phyloP scores from a whole-genome alignment of 192 early-diverging fungal genomes.

The Powellomyces hirtus region DNA sequence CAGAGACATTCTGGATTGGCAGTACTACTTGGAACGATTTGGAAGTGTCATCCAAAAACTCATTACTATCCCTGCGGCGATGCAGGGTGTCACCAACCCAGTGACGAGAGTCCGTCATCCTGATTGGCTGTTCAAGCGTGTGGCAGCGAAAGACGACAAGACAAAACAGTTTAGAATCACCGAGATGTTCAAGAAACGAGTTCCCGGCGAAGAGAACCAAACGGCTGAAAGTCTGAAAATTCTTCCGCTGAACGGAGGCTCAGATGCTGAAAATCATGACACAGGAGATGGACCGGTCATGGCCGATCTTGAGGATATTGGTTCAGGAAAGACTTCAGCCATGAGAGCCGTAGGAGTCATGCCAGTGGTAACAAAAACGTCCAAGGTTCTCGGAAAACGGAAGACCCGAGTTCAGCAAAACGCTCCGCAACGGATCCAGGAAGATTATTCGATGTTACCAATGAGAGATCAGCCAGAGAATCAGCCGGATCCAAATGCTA shows the following conservation, averaged over 20 bases:
- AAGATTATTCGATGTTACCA: conserved; percentile 3
- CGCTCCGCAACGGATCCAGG: neutral
- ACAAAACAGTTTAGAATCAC: conserved; percentile 83
- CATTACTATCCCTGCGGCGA: conserved; percentile 97
- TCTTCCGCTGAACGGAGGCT: neutral
- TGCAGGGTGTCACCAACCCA: conserved; percentile 92
- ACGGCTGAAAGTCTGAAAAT: neutral
- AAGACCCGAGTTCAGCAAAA: neutral
- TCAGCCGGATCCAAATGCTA: conserved; percentile 64
- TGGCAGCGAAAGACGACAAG: conserved; percentile 73
- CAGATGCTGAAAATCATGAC: neutral
- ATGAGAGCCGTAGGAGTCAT: conserved; percentile 3
- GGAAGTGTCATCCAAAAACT: conserved; percentile 93
- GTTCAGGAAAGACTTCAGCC: neutral
- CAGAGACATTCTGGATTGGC: conserved; percentile 91
- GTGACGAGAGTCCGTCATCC: conserved; percentile 90
- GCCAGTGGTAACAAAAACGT: conserved; percentile 34
- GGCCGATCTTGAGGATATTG: conserved; percentile 42
- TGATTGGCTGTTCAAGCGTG: conserved; percentile 88
- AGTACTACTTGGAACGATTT: conserved; percentile 96
- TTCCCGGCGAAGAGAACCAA: neutral
- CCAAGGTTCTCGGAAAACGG: conserved; percentile 15
- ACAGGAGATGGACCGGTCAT: neutral
- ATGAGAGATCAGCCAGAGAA: conserved; percentile 41
- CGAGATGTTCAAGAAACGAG: conserved; percentile 67